phyloP scores from a whole-genome alignment of 768 basidiomycete species.

The Atractiella rhizophila region DNA sequence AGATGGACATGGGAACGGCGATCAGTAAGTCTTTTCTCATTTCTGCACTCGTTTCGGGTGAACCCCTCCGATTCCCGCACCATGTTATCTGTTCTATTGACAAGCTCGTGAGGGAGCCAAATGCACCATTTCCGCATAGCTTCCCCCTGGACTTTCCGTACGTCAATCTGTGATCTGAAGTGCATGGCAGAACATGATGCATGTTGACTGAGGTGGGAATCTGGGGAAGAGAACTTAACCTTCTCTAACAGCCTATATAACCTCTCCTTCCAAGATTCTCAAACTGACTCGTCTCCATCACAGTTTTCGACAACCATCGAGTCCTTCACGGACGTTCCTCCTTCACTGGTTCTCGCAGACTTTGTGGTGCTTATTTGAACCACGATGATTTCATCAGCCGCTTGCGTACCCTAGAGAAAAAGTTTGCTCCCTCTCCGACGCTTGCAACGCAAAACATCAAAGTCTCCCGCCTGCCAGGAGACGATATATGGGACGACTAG shows the following conservation, averaged over 20 bases:
- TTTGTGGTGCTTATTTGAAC: slow-evolving; percentile 91
- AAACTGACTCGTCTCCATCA: background rate
- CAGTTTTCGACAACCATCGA: slow-evolving; percentile 77
- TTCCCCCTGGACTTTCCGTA: too few species aligned
- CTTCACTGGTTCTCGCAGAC: slow-evolving; percentile 60
- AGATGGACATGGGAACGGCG: slow-evolving; percentile 63
- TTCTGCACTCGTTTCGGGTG: background rate
- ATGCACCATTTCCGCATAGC: background rate
- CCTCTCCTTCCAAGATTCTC: too few species aligned
- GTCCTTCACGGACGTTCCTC: slow-evolving; percentile 83
- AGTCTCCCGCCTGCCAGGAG: too few species aligned
- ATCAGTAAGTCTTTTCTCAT: slow-evolving; percentile 34
- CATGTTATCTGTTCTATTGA: background rate
- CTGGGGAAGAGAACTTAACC: too few species aligned
- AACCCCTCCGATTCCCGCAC: background rate
- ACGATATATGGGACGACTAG: too few species aligned
- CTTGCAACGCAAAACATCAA: too few species aligned
- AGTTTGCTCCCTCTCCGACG: too few species aligned
- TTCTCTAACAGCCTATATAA: too few species aligned
- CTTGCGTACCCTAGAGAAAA: slow-evolving; percentile 22
- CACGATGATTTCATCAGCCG: slow-evolving; percentile 70
- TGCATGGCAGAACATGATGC: too few species aligned
- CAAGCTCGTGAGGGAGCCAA: background rate
- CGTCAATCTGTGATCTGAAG: too few species aligned
- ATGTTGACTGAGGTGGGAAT: too few species aligned